A percentile compares a stretch with the other conserved stretches of the same genome.
Evolutionary conservation across 2,329 filamentous ascomycete genomes (phyloP).

Genomic region (Botrytis byssoidea): DNA sequence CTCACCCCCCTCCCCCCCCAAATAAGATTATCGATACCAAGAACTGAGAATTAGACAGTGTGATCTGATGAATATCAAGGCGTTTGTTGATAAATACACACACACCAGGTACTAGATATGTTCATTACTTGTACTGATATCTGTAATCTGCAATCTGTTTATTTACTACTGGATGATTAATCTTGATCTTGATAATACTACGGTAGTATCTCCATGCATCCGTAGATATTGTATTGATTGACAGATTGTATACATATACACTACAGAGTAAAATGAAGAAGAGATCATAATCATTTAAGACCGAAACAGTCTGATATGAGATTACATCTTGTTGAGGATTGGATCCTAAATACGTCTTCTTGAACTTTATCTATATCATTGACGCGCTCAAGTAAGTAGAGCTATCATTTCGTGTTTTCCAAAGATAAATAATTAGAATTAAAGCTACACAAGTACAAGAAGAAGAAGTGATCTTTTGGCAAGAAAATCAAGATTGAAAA

Average conservation of each 20-base stretch:
- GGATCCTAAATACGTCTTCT: not conserved
- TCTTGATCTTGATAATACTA: not conserved
- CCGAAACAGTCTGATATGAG: not conserved
- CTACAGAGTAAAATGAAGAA: not conserved
- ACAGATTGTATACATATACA: rapidly evolving
- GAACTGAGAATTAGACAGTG: not conserved
- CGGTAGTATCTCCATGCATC: not conserved
- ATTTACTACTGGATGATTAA: not conserved
- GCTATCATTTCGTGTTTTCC: not conserved
- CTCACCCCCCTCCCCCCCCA: no score
- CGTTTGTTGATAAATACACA: not conserved
- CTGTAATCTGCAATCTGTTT: rapidly evolving
- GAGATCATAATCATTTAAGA: no score
- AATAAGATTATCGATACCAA: not conserved
- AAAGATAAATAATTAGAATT: not conserved
- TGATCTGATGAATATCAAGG: not conserved
- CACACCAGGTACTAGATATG: not conserved
- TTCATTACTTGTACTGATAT: not conserved
- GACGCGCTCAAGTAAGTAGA: not conserved
- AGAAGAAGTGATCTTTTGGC: not conserved
- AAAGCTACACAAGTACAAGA: not conserved
- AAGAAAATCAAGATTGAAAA: not conserved
- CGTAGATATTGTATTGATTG: not conserved
- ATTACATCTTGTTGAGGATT: not conserved
- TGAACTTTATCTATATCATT: not conserved